phyloP scores from a whole-genome alignment of 1,139 yeast genomes.

The Geotrichum carabidarum region DNA sequence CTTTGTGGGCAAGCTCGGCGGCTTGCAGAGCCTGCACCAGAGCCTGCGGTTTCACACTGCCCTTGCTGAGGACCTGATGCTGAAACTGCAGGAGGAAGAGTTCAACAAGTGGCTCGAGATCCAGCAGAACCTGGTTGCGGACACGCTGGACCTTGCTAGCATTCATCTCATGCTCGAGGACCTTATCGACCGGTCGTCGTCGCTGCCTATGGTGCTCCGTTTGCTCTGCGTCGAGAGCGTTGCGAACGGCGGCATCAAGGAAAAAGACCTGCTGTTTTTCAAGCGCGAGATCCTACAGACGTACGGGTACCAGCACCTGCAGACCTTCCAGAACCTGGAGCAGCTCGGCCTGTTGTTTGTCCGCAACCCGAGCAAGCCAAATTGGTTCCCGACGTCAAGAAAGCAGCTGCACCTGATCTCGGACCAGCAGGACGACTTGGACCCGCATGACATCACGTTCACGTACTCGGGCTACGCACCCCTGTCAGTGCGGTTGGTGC shows the following conservation, averaged over 20 bases:
- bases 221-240: conserved; percentile 52
- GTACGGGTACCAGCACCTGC: conserved; percentile 52
- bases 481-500: conserved; percentile 41
- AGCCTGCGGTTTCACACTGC: conserved; percentile 69
- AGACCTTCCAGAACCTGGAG: conserved; percentile 40
- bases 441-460: conserved; percentile 36
- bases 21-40: conserved; percentile 62
- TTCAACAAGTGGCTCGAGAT: conserved; percentile 59
- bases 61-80: conserved; percentile 64
- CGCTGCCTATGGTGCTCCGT: conserved; percentile 44
- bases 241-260: conserved; percentile 60
- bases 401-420: conserved; percentile 31
- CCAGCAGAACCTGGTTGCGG: conserved; percentile 66
- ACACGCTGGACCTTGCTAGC: conserved; percentile 50
- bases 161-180: conserved; percentile 48
- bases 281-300: conserved; percentile 50
- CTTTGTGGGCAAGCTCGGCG: conserved; percentile 67
- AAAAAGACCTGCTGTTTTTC: conserved; percentile 50
- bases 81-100: conserved; percentile 45
- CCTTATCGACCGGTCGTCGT: conserved; percentile 45
- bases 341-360: conserved; percentile 40
- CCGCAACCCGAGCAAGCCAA: conserved; percentile 35
- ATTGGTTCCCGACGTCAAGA: conserved; percentile 29
- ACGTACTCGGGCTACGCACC: conserved; percentile 48
- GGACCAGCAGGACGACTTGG: conserved; percentile 33